Evolutionary conservation across 805 yeast genomes (phyloP).

Genomic region (Maudiozyma serrabonitensis): DNA sequence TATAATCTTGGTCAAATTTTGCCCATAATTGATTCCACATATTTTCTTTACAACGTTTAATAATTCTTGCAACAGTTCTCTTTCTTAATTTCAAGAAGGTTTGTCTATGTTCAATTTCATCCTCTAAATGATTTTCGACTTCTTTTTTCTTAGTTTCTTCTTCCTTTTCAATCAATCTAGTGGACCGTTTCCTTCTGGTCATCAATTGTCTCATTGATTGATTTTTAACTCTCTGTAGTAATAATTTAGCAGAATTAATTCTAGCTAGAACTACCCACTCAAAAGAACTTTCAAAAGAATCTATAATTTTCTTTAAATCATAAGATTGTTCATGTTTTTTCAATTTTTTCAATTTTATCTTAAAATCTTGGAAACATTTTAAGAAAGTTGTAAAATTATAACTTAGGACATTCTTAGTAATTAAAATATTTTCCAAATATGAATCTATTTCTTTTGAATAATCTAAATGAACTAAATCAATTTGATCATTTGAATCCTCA

Average conservation of each 20-base stretch:
- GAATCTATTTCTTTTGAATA: conserved; percentile 23
- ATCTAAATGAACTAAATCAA: conserved; percentile 23
- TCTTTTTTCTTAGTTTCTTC: conserved; percentile 42
- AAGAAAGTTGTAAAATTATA: conserved; percentile 21
- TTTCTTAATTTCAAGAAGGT: conserved; percentile 20
- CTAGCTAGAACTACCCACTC: conserved; percentile 8
- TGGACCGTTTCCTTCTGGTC: conserved; percentile 63
- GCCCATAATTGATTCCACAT: conserved; percentile 26
- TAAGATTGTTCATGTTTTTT: background rate
- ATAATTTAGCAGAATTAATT: conserved; percentile 19
- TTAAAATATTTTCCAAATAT: conserved; percentile 18
- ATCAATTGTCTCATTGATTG: conserved; percentile 53
- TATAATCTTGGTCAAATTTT: conserved; percentile 22
- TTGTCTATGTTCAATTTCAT: conserved; percentile 31
- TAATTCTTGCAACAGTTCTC: conserved; percentile 16
- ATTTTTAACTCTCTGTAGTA: conserved; percentile 45
- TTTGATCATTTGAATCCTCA: conserved; percentile 9
- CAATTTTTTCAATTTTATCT: conserved; percentile 1
- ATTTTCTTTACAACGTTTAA: conserved; percentile 20
- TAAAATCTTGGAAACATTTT: conserved; percentile 6
- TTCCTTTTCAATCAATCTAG: conserved; percentile 62
- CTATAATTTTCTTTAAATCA: background rate
- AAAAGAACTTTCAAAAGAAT: background rate
- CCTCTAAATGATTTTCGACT: conserved; percentile 32
- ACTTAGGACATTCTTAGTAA: conserved; percentile 17